Percentiles rank a stretch among this genome's conserved stretches.
These are phyloP conservation scores for Inga oerstediana DNA, from an alignment of 306 rosid species.

Conservation along the genomic window DNA sequence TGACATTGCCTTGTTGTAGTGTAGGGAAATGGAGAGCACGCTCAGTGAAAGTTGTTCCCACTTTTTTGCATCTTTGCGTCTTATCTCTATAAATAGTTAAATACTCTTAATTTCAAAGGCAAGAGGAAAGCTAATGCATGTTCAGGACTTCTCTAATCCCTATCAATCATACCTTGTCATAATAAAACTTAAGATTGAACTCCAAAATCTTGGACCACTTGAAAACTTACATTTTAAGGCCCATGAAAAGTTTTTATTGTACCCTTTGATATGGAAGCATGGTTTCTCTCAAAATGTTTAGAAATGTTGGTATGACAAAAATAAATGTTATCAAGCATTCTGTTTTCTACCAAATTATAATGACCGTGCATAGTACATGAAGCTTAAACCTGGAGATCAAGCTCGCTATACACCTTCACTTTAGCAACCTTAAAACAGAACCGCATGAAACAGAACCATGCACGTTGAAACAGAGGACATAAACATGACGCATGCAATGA, in stretches of 20 bases:
- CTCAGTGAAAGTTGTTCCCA: too few species aligned
- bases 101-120: too few species aligned
- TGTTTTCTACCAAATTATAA: not conserved
- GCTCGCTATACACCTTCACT: constrained; percentile 76
- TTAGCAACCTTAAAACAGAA: constrained; percentile 50
- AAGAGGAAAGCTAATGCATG: not conserved
- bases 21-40: too few species aligned
- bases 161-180: not conserved
- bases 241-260: not conserved
- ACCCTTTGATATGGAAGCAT: not conserved
- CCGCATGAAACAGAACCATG: too few species aligned
- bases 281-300: not conserved
- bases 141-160: not conserved
- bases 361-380: constrained; percentile 4
- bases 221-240: not conserved
- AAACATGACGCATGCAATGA: too few species aligned
- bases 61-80: not conserved
- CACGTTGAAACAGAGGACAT: too few species aligned
- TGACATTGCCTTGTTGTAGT: too few species aligned
- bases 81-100: not conserved
- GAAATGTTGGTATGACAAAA: constrained; percentile 12
- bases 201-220: not conserved
- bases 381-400: constrained; percentile 73
- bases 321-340: not conserved
- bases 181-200: not conserved